Evolutionary conservation across 805 yeast genomes (phyloP).

Genomic region (Myxozyma neglecta): DNA sequence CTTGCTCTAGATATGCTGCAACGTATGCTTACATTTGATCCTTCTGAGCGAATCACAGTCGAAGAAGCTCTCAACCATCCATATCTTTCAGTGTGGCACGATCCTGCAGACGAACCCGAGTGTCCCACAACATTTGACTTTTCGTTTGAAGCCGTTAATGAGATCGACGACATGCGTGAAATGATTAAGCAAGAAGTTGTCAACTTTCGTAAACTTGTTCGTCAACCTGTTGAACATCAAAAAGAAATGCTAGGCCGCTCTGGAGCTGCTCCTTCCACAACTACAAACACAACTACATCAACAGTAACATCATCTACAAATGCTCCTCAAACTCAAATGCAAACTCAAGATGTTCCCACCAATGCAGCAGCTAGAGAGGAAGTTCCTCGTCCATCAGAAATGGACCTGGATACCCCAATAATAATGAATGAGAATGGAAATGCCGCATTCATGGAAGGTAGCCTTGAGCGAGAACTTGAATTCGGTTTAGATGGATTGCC

Average conservation of each 20-base stretch:
- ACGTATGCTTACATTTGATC: constrained; percentile 82
- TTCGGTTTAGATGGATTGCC: constrained; percentile 59
- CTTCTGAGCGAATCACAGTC: constrained; percentile 77
- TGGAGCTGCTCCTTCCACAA: neutral
- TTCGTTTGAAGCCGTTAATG: constrained; percentile 81
- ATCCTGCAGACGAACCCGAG: constrained; percentile 80
- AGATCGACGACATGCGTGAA: constrained; percentile 68
- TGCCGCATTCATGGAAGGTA: constrained; percentile 40
- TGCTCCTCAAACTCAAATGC: constrained; percentile 6
- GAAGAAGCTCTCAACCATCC: constrained; percentile 89
- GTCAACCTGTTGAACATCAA: constrained; percentile 64
- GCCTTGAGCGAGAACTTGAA: constrained; percentile 64
- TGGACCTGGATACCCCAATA: constrained; percentile 59
- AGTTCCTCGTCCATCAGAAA: constrained; percentile 37
- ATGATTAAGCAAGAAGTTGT: constrained; percentile 80
- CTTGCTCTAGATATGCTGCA: constrained; percentile 75
- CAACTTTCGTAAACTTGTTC: constrained; percentile 74
- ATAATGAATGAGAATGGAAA: constrained; percentile 43
- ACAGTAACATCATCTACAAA: constrained; percentile 17
- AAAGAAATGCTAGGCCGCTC: constrained; percentile 47
- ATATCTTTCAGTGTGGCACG: constrained; percentile 86
- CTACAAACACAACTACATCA: too few species aligned
- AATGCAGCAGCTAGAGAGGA: constrained; percentile 27
- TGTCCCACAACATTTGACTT: constrained; percentile 83
- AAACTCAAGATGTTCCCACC: constrained; percentile 30